Base-by-base conservation (phyloP, 805 yeast genomes). In the Maudiozyma serrabonitensis region DNA sequence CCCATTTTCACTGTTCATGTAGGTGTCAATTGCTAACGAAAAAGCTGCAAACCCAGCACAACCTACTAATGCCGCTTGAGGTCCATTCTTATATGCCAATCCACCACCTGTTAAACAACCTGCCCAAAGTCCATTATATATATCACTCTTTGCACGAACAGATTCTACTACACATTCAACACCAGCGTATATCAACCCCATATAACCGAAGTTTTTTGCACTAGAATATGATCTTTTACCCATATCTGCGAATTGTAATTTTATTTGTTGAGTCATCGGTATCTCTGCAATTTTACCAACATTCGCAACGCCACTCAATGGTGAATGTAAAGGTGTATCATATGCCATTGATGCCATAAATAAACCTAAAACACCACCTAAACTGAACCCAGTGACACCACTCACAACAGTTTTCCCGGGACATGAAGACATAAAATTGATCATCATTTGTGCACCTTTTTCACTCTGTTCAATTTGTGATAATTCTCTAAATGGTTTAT, bases 101-200 rank as follows among this genome's bases (percentile, higher is more conserved):
- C 96, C 97, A 31, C 96, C 99, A 42, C 99, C 99, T 1, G 99
- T 93, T 37, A 91, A 72, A 69, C 97, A 91, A 1, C 99, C 99
- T 5, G 98, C 98, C 43, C 80, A 76, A 2, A 87, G 79, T 41
- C 97, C 96, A 63, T 93, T 93, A 69, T 83, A 88, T 8, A 90
- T 78, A 66, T 91, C 99, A 61, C 85, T 89, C 60, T 87, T 88
- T 1, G 95, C 97, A 57, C 97, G 75, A 46, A 79, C 59, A 32
- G 93, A 80, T 66, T 90, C 97, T 45, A 90, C 79, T 43, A 82
- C 76, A 71, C 98, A 91, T 64, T 90, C 98, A 2, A 89, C 91
- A 41, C 96, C 97, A 6, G 95, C 78, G 66, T 84, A 90, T 28
- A 91, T 82, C 74, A 85, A 78, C 61, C 98, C 97, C 56, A 90